A percentile compares a stretch with the other conserved stretches of the same genome.
These are phyloP conservation scores for Apiospora kogelbergensis DNA, from an alignment of 2,329 filamentous ascomycete species.

Conservation along the genomic window DNA sequence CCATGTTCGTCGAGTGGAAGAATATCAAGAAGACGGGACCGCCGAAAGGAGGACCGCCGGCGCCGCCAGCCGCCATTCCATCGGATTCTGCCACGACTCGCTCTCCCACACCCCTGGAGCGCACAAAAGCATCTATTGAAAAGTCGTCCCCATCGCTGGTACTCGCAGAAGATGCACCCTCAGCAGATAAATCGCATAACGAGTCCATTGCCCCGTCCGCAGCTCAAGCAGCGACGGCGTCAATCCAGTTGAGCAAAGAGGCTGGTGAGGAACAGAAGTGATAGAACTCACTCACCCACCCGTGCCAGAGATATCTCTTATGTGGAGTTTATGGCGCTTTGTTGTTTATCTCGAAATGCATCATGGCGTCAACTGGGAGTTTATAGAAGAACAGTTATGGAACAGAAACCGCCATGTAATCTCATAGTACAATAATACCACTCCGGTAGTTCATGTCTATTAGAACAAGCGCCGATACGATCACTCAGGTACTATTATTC, in stretches of 20 bases:
- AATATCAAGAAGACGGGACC: conserved; percentile 49
- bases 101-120: conserved; percentile 11
- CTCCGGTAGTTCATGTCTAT: neutral
- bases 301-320: neutral
- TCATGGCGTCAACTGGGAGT: neutral
- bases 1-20: conserved; percentile 58
- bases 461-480: neutral
- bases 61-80: neutral
- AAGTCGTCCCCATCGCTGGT: neutral
- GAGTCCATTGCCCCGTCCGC: neutral
- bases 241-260: neutral
- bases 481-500: too few species aligned
- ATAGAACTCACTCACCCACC: neutral
- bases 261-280: neutral
- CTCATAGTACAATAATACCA: neutral
- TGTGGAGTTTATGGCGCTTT: neutral
- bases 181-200: neutral
- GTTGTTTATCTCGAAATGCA: neutral
- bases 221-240: neutral
- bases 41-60: conserved; percentile 1
- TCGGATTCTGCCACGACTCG: conserved; percentile 13
- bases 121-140: neutral
- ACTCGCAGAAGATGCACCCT: neutral
- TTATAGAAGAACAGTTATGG: neutral
- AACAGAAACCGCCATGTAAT: neutral